These are phyloP conservation scores for Tulasnella sp. DNA, from an alignment of 768 basidiomycete genomes.

Conservation along the genomic window DNA sequence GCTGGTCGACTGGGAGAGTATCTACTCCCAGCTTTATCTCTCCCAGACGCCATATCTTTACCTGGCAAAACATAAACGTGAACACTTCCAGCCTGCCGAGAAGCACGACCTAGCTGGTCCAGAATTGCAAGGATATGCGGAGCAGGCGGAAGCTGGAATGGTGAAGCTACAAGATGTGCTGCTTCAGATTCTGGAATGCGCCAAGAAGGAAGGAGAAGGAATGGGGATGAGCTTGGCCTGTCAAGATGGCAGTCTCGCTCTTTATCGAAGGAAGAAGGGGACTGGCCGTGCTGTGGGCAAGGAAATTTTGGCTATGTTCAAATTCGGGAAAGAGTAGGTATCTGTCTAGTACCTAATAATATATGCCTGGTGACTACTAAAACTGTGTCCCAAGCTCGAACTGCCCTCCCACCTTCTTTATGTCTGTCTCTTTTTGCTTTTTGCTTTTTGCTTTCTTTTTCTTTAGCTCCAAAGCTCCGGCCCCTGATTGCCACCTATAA, in stretches of 20 bases:
- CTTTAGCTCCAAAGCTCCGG: no score
- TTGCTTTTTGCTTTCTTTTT: no score
- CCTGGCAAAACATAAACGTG: constrained; percentile 25
- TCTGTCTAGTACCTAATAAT: no score
- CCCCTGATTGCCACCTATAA: no score
- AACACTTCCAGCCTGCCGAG: constrained; percentile 23
- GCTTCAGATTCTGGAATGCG: constrained; percentile 36
- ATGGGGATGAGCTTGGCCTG: constrained; percentile 49
- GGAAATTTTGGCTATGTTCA: background rate
- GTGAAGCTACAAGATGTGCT: constrained; percentile 27
- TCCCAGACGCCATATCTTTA: constrained; percentile 45
- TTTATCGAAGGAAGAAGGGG: constrained; percentile 38
- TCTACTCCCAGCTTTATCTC: constrained; percentile 56
- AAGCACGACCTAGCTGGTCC: constrained; percentile 17
- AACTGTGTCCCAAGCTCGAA: no score
- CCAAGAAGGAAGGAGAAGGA: constrained; percentile 41
- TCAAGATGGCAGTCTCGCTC: constrained; percentile 32
- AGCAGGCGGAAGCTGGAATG: constrained; percentile 24
- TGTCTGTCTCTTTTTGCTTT: no score
- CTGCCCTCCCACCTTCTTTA: no score
- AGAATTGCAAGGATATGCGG: constrained; percentile 22
- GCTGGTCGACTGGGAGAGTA: constrained; percentile 45
- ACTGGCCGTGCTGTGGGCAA: constrained; percentile 1
- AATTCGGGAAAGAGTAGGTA: no score
- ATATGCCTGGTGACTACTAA: no score